These are phyloP conservation scores for Limnanthes douglasii DNA, from an alignment of 345 rosid genomes.

Conservation along the genomic window DNA sequence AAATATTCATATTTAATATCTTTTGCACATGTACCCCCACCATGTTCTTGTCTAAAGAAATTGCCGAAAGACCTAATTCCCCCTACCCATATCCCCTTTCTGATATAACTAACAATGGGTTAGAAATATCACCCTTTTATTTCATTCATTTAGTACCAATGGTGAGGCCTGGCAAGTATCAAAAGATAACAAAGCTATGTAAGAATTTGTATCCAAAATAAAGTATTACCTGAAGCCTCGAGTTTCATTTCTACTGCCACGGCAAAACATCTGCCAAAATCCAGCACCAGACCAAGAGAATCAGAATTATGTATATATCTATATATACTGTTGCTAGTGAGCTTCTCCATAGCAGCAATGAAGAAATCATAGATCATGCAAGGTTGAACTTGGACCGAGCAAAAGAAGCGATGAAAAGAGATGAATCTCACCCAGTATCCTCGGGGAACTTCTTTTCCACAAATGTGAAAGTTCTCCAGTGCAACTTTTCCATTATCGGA, in stretches of 20 bases:
- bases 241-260: constrained; percentile 90
- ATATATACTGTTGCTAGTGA: not conserved
- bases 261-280: constrained; percentile 75
- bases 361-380: constrained; percentile 4
- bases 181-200: no score
- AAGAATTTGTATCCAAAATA: not conserved
- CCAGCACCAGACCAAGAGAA: constrained; percentile 7
- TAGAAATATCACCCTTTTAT: no score
- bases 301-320: constrained; percentile 3
- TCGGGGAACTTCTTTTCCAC: constrained; percentile 94
- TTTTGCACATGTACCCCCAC: no score
- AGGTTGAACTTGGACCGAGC: not conserved
- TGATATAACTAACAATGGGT: no score
- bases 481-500: constrained; percentile 15
- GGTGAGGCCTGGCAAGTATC: no score
- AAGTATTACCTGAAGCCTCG: constrained; percentile 77
- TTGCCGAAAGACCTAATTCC: no score
- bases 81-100: no score
- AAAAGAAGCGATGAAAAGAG: constrained; percentile 2
- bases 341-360: not conserved
- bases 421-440: constrained; percentile 71
- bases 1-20: no score
- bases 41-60: no score
- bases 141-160: no score
- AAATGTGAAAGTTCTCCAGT: constrained; percentile 38